Evolutionary conservation across 495 filamentous ascomycete genomes (phyloP).

Genomic region (Tuber aestivum): DNA sequence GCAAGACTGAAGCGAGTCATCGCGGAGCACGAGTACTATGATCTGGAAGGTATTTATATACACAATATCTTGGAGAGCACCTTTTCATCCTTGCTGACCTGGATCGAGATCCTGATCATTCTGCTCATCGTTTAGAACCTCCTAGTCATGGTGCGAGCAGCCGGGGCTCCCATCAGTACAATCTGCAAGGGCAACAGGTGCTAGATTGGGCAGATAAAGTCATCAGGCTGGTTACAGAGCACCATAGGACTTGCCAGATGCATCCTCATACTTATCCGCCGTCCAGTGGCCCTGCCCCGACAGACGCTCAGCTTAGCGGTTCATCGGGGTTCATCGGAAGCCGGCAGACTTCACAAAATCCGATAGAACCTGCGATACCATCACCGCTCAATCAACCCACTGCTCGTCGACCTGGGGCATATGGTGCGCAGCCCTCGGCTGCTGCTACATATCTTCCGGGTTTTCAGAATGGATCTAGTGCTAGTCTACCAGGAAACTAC

Average conservation of each 20-base stretch:
- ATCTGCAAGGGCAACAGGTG: not conserved
- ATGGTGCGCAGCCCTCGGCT: not conserved
- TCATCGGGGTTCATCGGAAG: not conserved
- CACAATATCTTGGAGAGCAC: not conserved
- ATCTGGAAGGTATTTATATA: slow-evolving; percentile 3
- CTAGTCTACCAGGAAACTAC: not conserved
- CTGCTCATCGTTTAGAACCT: not conserved
- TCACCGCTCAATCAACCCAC: not conserved
- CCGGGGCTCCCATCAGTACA: not conserved
- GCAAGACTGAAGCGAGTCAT: not conserved
- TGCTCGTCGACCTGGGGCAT: not conserved
- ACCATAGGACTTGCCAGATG: not conserved
- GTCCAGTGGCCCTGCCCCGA: not conserved
- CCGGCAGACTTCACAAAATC: not conserved
- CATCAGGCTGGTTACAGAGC: not conserved
- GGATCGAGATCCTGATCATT: not conserved
- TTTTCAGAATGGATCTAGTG: not conserved
- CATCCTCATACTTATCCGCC: not conserved
- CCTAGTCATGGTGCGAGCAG: not conserved
- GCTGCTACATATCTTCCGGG: not conserved
- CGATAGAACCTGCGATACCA: not conserved
- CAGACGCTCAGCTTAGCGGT: not conserved
- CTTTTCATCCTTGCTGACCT: not conserved
- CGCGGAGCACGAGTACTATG: not conserved
- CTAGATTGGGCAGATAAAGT: not conserved